These are phyloP conservation scores for Penicillium canariense DNA, from an alignment of 495 filamentous ascomycete genomes.

Conservation along the genomic window DNA sequence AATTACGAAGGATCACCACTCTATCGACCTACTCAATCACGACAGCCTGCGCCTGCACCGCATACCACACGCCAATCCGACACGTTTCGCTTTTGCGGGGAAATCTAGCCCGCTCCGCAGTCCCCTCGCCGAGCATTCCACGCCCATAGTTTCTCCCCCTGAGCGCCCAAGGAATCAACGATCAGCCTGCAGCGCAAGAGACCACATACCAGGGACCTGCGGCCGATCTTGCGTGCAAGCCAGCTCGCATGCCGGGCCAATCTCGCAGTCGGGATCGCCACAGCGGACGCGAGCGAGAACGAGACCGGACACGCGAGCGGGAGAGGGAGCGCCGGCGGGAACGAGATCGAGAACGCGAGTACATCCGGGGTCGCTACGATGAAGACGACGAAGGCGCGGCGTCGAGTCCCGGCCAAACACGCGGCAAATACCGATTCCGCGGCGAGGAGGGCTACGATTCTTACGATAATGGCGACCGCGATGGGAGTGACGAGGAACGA, in stretches of 20 bases:
- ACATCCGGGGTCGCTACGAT: slow-evolving; percentile 27
- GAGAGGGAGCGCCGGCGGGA: slow-evolving; percentile 19
- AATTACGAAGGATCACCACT: background rate
- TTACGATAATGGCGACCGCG: slow-evolving; percentile 12
- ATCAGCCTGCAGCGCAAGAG: slow-evolving; percentile 1
- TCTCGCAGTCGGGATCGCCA: slow-evolving; percentile 43
- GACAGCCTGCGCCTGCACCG: background rate
- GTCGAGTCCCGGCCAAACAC: slow-evolving; percentile 17
- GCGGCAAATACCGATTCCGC: slow-evolving; percentile 24
- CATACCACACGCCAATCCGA: background rate
- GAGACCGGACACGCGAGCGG: slow-evolving; percentile 34
- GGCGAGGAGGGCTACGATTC: slow-evolving; percentile 27
- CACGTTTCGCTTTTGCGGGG: slow-evolving; percentile 14
- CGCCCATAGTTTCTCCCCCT: background rate
- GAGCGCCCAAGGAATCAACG: slow-evolving; percentile 5
- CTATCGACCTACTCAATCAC: background rate
- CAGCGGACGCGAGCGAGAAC: slow-evolving; percentile 26
- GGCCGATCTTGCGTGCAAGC: background rate
- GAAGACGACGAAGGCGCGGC: slow-evolving; percentile 15
- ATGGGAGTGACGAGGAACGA: slow-evolving; percentile 19
- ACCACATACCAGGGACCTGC: slow-evolving; percentile 1
- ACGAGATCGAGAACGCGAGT: slow-evolving; percentile 25
- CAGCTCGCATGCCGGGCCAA: slow-evolving; percentile 36
- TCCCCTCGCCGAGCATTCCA: background rate
- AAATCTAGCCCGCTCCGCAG: background rate